These are phyloP conservation scores for Xerocomus potaroensis DNA, from an alignment of 768 basidiomycete species.

Conservation along the genomic window DNA sequence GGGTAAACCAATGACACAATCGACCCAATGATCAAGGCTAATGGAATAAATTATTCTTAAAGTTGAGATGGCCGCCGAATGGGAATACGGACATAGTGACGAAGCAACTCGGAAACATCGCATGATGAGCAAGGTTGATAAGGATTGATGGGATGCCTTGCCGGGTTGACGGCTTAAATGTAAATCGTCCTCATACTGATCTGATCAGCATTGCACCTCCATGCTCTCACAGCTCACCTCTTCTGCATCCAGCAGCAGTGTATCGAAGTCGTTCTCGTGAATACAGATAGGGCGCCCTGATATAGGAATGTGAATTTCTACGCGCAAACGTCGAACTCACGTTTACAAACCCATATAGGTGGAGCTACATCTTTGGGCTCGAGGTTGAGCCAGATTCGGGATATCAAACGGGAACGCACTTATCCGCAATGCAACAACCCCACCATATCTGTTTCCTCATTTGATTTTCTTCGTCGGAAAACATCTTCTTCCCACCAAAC, in stretches of 20 bases:
- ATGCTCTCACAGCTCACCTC: constrained; percentile 36
- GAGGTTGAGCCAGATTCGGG: constrained; percentile 1
- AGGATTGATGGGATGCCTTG: constrained; percentile 38
- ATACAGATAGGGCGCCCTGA: constrained; percentile 66
- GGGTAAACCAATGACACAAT: constrained; percentile 70
- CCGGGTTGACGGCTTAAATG: constrained; percentile 49
- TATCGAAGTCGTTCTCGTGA: constrained; percentile 66
- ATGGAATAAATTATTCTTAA: background rate
- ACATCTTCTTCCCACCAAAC: constrained; percentile 54
- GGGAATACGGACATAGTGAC: constrained; percentile 52
- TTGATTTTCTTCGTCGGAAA: constrained; percentile 64
- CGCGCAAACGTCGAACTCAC: background rate
- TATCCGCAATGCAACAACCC: constrained; percentile 66
- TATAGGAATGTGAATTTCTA: constrained; percentile 8
- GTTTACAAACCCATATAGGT: constrained; percentile 70
- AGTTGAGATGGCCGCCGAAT: constrained; percentile 3
- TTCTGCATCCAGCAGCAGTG: constrained; percentile 52
- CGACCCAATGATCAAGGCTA: constrained; percentile 63
- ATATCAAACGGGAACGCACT: constrained; percentile 39
- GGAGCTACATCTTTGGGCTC: constrained; percentile 53
- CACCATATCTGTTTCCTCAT: constrained; percentile 77
- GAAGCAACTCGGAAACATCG: constrained; percentile 53
- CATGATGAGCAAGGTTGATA: constrained; percentile 40
- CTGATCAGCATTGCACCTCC: constrained; percentile 6
- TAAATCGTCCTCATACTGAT: constrained; percentile 52